Percentiles rank a stretch among this genome's conserved stretches.
These are phyloP conservation scores for Setomelanomma holmii DNA, from an alignment of 2,329 filamentous ascomycete genomes.

Conservation along the genomic window DNA sequence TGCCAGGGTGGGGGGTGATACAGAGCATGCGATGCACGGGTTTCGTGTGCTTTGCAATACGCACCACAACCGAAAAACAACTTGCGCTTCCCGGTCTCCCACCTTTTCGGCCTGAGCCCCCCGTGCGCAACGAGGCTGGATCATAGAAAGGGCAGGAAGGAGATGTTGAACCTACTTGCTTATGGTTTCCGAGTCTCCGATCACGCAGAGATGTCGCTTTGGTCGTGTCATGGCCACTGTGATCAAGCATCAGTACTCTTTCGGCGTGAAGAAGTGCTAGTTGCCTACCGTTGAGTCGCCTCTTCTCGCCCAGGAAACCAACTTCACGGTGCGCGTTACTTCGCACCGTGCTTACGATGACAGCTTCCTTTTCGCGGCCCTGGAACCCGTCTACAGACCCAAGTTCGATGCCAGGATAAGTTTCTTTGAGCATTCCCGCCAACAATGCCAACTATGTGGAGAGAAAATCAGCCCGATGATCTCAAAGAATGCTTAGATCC, in stretches of 20 bases:
- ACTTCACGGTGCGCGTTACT: constrained; percentile 89
- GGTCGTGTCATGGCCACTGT: constrained; percentile 96
- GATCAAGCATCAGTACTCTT: constrained; percentile 14
- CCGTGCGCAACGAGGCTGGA: constrained; percentile 6
- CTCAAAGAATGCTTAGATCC: constrained; percentile 3
- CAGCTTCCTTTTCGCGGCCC: constrained; percentile 93
- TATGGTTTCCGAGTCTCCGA: constrained; percentile 94
- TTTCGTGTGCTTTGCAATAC: constrained; percentile 19
- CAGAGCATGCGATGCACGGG: constrained; percentile 21
- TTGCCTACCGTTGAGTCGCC: constrained; percentile 83
- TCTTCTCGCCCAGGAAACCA: constrained; percentile 90
- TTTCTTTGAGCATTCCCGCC: constrained; percentile 76
- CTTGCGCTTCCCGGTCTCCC: constrained; percentile 9
- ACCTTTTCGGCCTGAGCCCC: constrained; percentile 13
- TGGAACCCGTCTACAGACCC: constrained; percentile 98
- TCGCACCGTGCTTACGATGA: constrained; percentile 90
- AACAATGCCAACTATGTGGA: constrained; percentile 73
- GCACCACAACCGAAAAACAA: constrained; percentile 10
- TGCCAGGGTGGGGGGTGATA: constrained; percentile 10
- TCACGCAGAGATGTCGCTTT: constrained; percentile 85
- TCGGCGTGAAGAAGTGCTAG: constrained; percentile 9
- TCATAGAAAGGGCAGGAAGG: constrained; percentile 2
- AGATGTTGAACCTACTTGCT: constrained; percentile 69
- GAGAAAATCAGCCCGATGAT: constrained; percentile 11
- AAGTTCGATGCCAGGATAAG: constrained; percentile 86